phyloP scores from a whole-genome alignment of 495 filamentous ascomycete genomes.

The Hypoxylon crocopeplum region DNA sequence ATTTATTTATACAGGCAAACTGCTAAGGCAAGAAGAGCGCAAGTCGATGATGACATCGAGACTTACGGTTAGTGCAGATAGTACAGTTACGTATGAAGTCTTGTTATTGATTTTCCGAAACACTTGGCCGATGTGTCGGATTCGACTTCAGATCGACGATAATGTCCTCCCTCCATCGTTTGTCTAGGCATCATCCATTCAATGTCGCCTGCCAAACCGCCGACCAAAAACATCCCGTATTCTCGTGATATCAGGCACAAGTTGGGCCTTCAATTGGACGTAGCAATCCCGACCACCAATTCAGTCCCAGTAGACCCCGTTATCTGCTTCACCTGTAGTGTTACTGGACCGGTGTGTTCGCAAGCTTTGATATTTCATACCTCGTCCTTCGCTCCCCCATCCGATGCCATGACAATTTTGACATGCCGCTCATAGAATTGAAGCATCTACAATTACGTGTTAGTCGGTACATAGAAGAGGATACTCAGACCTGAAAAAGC shows the following conservation, averaged over 20 bases:
- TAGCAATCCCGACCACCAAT: background rate
- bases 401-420: conserved; percentile 47
- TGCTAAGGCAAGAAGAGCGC: background rate
- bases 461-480: background rate
- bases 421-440: conserved; percentile 67
- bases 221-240: background rate
- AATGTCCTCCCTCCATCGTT: too few species aligned
- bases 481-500: background rate
- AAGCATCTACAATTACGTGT: conserved; percentile 56
- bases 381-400: conserved; percentile 18
- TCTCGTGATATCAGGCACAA: background rate
- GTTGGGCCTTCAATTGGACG: background rate
- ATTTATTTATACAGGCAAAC: background rate
- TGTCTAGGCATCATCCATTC: too few species aligned
- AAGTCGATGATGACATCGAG: background rate
- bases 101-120: too few species aligned
- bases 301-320: background rate
- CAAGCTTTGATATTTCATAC: background rate
- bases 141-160: too few species aligned
- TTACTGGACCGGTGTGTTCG: background rate
- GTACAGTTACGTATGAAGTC: background rate
- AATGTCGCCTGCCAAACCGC: background rate
- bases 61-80: background rate
- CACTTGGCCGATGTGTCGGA: too few species aligned
- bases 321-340: background rate